Evolutionary conservation across 2,329 filamentous ascomycete genomes (phyloP), one percentile per base, ranked within the genome.

Genomic region (Xylariaceae sp.): DNA sequence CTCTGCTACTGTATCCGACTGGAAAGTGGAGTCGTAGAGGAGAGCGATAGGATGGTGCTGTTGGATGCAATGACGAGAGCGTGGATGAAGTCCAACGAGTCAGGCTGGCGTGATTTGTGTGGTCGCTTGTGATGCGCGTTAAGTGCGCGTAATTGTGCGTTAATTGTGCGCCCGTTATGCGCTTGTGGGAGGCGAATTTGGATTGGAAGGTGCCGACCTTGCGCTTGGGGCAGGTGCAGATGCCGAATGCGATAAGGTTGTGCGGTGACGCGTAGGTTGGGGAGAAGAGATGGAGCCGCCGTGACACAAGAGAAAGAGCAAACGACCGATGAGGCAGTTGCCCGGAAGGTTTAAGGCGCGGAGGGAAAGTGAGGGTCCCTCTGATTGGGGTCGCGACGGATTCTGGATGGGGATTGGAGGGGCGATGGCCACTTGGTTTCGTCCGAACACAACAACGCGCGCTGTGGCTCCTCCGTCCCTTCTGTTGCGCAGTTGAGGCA

Each of bases 241-340:
- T 51, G 60, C 35, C 49, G 51, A 66, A 68, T 68, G 62, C 65
- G 66, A 69, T 69, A 71, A 69, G 67, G 64, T 67, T 68, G 65
- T 65, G 67, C 63, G 66, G 63, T 30, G 23, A 30, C 23, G 23
- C 62, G 59, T 57, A 57, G 15, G 56, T 58, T 56, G 48, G 52
- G 51, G 41, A 52, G 23, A 5, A 53, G 39, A 55, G 45, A 60
- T 50, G 47, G 58, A 52, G 48, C 48, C 53, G 56, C 62, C 61
- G 66, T 67, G 63, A 65, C 65, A 68, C 66, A 64, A 56, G 56
- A 56, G 61, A 58, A 55, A 59, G 61, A 58, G 65, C 65, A 68
- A 66, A 69, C 65, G 66, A 56, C 59, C 58, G 63, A 61, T 55
- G 63, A 65, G 59, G 63, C 55, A 65, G 57, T 55, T 59, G 59